phyloP scores from a whole-genome alignment of 2,329 filamentous ascomycete species.

The Penicillium brevicompactum region DNA sequence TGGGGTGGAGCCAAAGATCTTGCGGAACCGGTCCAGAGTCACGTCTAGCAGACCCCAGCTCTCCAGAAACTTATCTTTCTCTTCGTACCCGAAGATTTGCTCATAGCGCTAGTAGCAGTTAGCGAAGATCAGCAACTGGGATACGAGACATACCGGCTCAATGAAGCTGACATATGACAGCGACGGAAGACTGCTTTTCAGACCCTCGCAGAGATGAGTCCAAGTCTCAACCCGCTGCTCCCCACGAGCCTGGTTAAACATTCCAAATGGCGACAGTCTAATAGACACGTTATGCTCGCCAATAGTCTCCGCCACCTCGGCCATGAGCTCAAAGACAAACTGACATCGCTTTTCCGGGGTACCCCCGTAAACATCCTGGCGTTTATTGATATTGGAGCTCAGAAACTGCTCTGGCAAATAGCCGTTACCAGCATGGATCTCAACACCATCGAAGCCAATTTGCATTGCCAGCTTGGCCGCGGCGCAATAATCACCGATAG shows the following conservation, averaged over 20 bases:
- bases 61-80: constrained; percentile 53
- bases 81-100: constrained; percentile 52
- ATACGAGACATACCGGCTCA: constrained; percentile 45
- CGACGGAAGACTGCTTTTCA: constrained; percentile 48
- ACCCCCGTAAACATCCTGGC: constrained; percentile 56
- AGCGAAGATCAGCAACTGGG: background rate
- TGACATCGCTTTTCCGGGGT: constrained; percentile 54
- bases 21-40: constrained; percentile 51
- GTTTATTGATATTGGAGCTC: constrained; percentile 52
- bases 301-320: constrained; percentile 45
- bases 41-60: constrained; percentile 52
- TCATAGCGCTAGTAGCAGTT: constrained; percentile 46
- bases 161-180: constrained; percentile 59
- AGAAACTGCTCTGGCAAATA: constrained; percentile 58
- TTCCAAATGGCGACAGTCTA: constrained; percentile 52
- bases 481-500: constrained; percentile 47
- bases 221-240: constrained; percentile 58
- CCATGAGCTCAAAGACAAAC: constrained; percentile 60
- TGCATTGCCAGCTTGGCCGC: constrained; percentile 56
- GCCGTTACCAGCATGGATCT: constrained; percentile 54
- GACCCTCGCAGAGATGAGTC: constrained; percentile 51
- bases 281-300: constrained; percentile 52
- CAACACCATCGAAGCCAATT: constrained; percentile 58
- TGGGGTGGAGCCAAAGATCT: constrained; percentile 55
- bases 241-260: constrained; percentile 56